phyloP scores from a whole-genome alignment of 768 basidiomycete genomes.

The Rubroboletus satanas region DNA sequence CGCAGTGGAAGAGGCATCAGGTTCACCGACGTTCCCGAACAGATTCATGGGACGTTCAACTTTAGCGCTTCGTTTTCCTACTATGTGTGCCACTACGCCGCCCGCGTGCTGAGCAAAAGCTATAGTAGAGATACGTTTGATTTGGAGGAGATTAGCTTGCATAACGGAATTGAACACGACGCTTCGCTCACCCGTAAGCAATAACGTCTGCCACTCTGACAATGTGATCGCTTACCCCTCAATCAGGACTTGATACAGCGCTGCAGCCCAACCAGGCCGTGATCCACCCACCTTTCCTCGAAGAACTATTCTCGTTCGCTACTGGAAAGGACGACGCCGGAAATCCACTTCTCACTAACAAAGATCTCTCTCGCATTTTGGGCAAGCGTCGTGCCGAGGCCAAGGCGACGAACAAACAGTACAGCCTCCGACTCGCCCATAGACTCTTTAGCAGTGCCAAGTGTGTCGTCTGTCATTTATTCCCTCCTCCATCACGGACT shows the following conservation, averaged over 20 bases:
- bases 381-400: slow-evolving; percentile 61
- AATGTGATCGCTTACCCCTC: not conserved
- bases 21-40: slow-evolving; percentile 41
- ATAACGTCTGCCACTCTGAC: not conserved
- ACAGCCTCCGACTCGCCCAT: slow-evolving; percentile 47
- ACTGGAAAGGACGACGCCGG: slow-evolving; percentile 55
- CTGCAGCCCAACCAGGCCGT: slow-evolving; percentile 50
- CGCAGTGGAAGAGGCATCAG: slow-evolving; percentile 65
- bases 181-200: slow-evolving; percentile 24
- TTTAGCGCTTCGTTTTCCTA: slow-evolving; percentile 64
- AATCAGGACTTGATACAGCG: slow-evolving; percentile 50
- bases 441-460: slow-evolving; percentile 65
- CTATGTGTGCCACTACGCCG: slow-evolving; percentile 58
- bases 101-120: slow-evolving; percentile 51
- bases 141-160: slow-evolving; percentile 36
- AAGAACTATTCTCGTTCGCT: slow-evolving; percentile 57
- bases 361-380: slow-evolving; percentile 55
- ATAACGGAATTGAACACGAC: too few species aligned
- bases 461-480: slow-evolving; percentile 37
- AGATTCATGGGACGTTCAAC: slow-evolving; percentile 58
- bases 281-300: slow-evolving; percentile 46
- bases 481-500: not conserved
- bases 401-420: slow-evolving; percentile 51
- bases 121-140: slow-evolving; percentile 60
- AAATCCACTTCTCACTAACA: slow-evolving; percentile 44